Evolutionary conservation across 1,284 basidiomycete genomes (phyloP).

Genomic region (Puccinia novopanici): DNA sequence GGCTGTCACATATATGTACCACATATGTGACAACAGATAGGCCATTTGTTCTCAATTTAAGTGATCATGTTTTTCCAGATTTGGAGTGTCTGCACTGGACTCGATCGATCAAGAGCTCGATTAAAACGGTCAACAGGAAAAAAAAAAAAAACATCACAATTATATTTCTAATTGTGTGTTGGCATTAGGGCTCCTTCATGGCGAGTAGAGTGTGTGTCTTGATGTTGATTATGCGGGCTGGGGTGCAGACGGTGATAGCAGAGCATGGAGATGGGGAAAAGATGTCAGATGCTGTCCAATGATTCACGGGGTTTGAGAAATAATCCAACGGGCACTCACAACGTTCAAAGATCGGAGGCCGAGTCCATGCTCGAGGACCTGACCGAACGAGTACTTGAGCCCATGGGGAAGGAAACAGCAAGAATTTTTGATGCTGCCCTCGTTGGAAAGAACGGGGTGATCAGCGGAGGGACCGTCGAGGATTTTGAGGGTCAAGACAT

Average conservation of each 20-base stretch:
- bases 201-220: neutral
- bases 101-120: too few species aligned
- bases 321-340: neutral
- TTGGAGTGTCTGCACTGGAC: too few species aligned
- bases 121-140: neutral
- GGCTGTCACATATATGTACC: too few species aligned
- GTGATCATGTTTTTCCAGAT: too few species aligned
- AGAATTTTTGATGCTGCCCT: neutral
- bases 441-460: neutral
- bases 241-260: neutral
- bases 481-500: neutral
- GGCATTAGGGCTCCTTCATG: neutral
- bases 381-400: conserved; percentile 4
- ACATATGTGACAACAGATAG: too few species aligned
- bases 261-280: neutral
- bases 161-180: neutral
- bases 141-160: neutral
- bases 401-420: conserved; percentile 9
- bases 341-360: conserved; percentile 12
- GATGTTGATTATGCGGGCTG: neutral
- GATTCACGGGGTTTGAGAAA: too few species aligned
- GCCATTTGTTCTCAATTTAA: too few species aligned
- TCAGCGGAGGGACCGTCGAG: neutral
- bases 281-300: neutral
- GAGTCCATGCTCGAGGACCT: neutral